Evolutionary conservation across 208 protist genomes (phyloP).

Genomic region (Angomonas ambiguus): DNA sequence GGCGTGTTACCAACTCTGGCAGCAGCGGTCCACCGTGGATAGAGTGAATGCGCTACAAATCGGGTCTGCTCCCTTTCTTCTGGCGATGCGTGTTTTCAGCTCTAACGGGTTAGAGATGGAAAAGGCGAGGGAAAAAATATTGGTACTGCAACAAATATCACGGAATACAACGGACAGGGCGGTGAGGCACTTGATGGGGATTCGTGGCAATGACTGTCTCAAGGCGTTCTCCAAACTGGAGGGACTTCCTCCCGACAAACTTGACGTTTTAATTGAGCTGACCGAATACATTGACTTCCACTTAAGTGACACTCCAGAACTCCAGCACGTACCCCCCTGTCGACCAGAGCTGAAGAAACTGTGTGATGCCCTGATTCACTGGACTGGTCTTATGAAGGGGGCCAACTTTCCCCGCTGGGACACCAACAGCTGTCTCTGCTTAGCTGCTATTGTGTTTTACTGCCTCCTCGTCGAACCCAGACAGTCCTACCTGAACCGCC

Average conservation of each 20-base stretch:
- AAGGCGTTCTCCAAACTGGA: neutral
- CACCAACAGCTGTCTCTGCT: neutral
- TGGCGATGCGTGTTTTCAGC: neutral
- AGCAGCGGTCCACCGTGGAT: neutral
- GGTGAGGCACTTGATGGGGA: neutral
- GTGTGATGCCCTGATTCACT: neutral
- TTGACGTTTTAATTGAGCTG: neutral
- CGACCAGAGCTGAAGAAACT: neutral
- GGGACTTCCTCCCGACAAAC: neutral
- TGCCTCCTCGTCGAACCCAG: neutral
- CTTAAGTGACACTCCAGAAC: neutral
- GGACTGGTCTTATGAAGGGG: neutral
- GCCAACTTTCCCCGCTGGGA: neutral
- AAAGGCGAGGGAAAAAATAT: neutral
- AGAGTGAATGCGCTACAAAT: neutral
- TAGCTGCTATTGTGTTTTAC: neutral
- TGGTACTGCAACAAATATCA: neutral
- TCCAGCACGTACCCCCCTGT: neutral
- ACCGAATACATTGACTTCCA: neutral
- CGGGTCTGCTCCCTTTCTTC: neutral
- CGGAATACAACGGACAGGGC: neutral
- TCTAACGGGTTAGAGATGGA: neutral
- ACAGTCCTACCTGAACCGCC: neutral
- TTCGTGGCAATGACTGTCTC: neutral
- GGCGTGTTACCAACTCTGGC: neutral